Evolutionary conservation across 192 early-diverging fungal genomes (phyloP).

Genomic region (Coemansia sp.): DNA sequence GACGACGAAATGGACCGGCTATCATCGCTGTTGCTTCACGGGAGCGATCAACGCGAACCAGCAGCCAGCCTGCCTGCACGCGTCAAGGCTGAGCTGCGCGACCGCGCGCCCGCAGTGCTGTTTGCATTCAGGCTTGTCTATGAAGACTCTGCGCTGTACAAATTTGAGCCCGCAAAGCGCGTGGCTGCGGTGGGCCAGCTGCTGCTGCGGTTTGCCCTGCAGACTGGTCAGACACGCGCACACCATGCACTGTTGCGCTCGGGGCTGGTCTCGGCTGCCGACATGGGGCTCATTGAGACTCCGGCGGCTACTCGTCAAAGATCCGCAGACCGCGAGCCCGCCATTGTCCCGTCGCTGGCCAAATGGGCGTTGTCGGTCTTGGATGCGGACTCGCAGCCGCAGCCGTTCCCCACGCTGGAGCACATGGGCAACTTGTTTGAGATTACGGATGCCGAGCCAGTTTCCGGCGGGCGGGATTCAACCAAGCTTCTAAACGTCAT

Average conservation of each 20-base stretch:
- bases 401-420: slow-evolving; percentile 25
- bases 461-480: slow-evolving; percentile 3
- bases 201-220: slow-evolving; percentile 18
- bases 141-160: slow-evolving; percentile 29
- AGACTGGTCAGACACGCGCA: neutral
- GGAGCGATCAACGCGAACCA: slow-evolving; percentile 8
- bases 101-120: slow-evolving; percentile 25
- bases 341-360: slow-evolving; percentile 18
- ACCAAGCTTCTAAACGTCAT: slow-evolving; percentile 14
- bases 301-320: slow-evolving; percentile 3
- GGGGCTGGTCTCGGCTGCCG: neutral
- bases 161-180: slow-evolving; percentile 9
- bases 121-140: slow-evolving; percentile 38
- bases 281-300: neutral
- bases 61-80: slow-evolving; percentile 10
- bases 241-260: slow-evolving; percentile 11
- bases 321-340: neutral
- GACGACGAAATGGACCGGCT: slow-evolving; percentile 15
- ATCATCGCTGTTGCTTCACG: slow-evolving; percentile 16
- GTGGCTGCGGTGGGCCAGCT: slow-evolving; percentile 15
- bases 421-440: slow-evolving; percentile 20
- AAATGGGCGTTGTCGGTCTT: slow-evolving; percentile 19
- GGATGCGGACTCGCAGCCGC: neutral
- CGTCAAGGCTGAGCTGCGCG: slow-evolving; percentile 21
- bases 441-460: slow-evolving; percentile 29